Percentiles rank a stretch among this genome's conserved stretches.
Conservation (phyloP, 441 rosid genomes). For the Eruca vesicaria region DNA sequence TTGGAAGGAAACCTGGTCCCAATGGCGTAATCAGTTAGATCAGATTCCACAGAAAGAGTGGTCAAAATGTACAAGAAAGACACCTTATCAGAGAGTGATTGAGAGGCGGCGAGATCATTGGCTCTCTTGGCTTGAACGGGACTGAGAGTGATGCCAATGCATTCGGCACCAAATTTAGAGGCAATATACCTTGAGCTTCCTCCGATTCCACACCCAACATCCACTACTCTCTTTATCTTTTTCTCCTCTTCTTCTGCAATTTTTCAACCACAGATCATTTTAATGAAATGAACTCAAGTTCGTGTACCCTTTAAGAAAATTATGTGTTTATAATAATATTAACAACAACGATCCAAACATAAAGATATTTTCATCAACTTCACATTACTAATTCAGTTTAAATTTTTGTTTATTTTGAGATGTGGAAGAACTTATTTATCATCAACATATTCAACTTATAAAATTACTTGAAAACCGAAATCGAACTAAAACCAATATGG, state of each 20-base stretch:
- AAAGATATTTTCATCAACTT: not conserved
- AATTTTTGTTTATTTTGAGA: not conserved
- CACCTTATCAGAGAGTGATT: constrained; percentile 62
- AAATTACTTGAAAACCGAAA: too few species aligned
- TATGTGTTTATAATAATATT: not conserved
- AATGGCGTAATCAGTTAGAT: not conserved
- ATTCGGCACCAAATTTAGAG: constrained; percentile 62
- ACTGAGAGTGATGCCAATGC: constrained; percentile 76
- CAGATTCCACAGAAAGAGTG: not conserved
- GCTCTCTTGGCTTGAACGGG: constrained; percentile 83
- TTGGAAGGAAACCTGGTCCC: constrained; percentile 61
- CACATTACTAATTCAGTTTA: not conserved
- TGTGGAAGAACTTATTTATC: not conserved
- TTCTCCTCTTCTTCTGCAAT: constrained; percentile 41
- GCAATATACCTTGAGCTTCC: constrained; percentile 90
- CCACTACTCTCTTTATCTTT: constrained; percentile 64
- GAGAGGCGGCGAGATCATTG: constrained; percentile 61
- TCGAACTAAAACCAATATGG: too few species aligned
- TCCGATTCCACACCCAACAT: constrained; percentile 95
- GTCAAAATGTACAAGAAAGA: not conserved
- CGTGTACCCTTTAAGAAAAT: too few species aligned
- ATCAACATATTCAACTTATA: not conserved
- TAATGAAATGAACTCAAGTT: not conserved
- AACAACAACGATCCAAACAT: not conserved
- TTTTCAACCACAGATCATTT: constrained; percentile 29